Evolutionary conservation across 2,329 filamentous ascomycete species (phyloP), one percentile per base, ranked within the genome.

Genomic region (Epichloe gansuensis): DNA sequence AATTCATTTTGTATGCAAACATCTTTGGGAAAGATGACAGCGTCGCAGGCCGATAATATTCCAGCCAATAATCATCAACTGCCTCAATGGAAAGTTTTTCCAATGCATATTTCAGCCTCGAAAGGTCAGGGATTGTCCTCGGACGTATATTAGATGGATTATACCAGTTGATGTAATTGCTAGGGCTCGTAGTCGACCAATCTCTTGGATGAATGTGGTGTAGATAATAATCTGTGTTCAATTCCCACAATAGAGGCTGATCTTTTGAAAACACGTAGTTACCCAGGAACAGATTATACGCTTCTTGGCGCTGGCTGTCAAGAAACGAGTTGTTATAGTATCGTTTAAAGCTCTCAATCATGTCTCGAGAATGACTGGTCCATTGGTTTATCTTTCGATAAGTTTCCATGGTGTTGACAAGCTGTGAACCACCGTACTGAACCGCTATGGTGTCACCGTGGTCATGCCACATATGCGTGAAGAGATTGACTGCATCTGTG

Each of bases 261-360:
- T 87, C 89, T 57, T 89, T 82, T 0, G 78, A 71, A 64, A 89
- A 97, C 49, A 90, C 87, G 65, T 98, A 98, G 63, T 97, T 96
- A 6, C 93, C 93, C 1, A 98, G 77, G 63, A 98, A 98, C 9
- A 98, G 74, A 59, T 98, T 98, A 68, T 97, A 97, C 0, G 93
- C 93, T 68, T 98, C 93, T 68, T 98, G 93, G 35, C 93, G 82
- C 64, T 98, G 93, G n/a, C 86, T 90, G 66, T 98, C 93, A 8
- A 98, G 78, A 65, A 98, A 98, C 0, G 91, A 95, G 64, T 98
- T 98, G 70, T 97, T 95, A 68, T 98, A 98, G 67, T 97, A 98
- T 31, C 93, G 81, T 67, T 97, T 98, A 74, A 98, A 96, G 66
- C 89, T 95, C 70, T 98, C 93, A 23, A 98, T 90, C 91, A 98